Base-by-base conservation (phyloP, 768 basidiomycete species). In the Boletus edulis region DNA sequence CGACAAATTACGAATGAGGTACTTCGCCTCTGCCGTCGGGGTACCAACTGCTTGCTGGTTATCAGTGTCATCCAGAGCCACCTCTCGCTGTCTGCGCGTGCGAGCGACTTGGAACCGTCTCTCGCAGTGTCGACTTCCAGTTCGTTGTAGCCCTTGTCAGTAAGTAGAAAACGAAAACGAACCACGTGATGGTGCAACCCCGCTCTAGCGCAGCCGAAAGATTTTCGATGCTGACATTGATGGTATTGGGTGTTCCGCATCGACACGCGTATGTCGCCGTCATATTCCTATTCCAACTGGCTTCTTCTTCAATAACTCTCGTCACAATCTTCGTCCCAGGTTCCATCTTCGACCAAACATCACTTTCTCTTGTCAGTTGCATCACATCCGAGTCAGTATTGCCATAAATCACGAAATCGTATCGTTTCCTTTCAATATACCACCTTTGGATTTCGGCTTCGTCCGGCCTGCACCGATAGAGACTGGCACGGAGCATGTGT, bases 1-100 rank as follows among this genome's bases (percentile, higher is more conserved):
- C n/a, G n/a, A n/a, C n/a, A 58, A 48, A 15, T 51, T 51, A 1
- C 46, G 49, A 51, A 58, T 44, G 13, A 58, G 57, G 20, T 35
- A 6, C 7, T 22, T 43, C 31, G 37, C 31, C 17, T 57, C 44
- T n/a, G 13, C 22, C 0, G 2, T 4, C 1, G 7, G 20, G 11
- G 27, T 27, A 27, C 5, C 7, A 27, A 27, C 27, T 27, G 27
- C 27, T 27, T 27, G 27, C 27, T 24, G 13, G 3, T 11, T 20
- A 7, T 27, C 27, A 15, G 14, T 29, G 1, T 2, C 11, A 5
- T 8, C 6, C 14, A 3, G 27, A 5, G 6, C 27, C 5, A 27
- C 27, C 5, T 6, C 7, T 27, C 27, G 8, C 1, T 4, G 1
- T 12, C 2, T 5, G 4, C 4, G 5, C 6, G 10, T 34, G 20